Conservation (phyloP, 73 alveolate species). For the Tetrahymena borealis region DNA sequence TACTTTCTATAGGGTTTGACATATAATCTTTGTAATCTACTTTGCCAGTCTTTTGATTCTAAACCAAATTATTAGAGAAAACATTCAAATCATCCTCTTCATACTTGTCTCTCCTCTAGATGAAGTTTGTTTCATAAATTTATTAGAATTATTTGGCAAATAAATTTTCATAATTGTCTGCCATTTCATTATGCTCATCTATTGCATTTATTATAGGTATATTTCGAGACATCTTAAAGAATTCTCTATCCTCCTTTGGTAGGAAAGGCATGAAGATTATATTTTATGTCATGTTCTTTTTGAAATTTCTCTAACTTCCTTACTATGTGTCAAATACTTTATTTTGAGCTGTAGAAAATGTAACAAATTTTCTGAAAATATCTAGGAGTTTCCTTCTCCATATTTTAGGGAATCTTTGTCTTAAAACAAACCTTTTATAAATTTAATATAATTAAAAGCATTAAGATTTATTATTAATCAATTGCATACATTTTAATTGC, state of each 20-base stretch:
- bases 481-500: not conserved
- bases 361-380: not conserved
- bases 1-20: not conserved
- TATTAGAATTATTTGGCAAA: not conserved
- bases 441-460: too few species aligned
- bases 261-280: not conserved
- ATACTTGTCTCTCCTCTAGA: not conserved
- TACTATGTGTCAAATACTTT: not conserved
- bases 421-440: not conserved
- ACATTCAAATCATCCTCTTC: not conserved
- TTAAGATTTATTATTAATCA: too few species aligned
- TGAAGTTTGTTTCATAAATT: not conserved
- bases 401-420: not conserved
- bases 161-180: not conserved
- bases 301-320: not conserved
- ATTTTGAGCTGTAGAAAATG: not conserved
- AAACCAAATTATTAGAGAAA: not conserved
- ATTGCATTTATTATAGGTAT: not conserved
- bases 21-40: not conserved
- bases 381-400: not conserved
- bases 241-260: not conserved
- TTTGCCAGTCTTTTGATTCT: not conserved
- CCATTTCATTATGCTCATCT: not conserved
- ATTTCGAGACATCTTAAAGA: not conserved
- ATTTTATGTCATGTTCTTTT: not conserved